A percentile compares a stretch with the other conserved stretches of the same genome.
These are phyloP conservation scores for Penicillium sp. DNA, from an alignment of 2,329 filamentous ascomycete genomes.

Conservation along the genomic window DNA sequence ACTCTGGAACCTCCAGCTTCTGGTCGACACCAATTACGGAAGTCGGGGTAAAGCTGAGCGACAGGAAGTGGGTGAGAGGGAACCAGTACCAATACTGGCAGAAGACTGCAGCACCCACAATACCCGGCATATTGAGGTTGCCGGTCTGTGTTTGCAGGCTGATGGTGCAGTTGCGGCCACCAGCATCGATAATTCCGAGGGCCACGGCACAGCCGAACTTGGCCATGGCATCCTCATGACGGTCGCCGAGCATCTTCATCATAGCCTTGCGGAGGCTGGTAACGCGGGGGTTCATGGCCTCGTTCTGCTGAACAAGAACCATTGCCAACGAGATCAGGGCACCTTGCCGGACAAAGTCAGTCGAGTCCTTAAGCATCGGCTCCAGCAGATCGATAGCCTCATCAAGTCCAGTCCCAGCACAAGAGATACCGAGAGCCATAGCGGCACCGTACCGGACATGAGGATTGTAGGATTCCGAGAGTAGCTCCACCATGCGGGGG, in stretches of 20 bases:
- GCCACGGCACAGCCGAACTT: constrained; percentile 95
- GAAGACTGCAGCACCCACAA: constrained; percentile 96
- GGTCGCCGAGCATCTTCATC: constrained; percentile 87
- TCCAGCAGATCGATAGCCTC: constrained; percentile 95
- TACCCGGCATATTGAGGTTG: constrained; percentile 96
- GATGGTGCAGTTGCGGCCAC: constrained; percentile 96
- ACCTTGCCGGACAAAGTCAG: constrained; percentile 95
- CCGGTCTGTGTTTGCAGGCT: constrained; percentile 96
- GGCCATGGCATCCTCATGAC: constrained; percentile 98
- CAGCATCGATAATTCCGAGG: constrained; percentile 94
- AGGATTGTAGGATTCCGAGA: constrained; percentile 97
- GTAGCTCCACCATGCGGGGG: constrained; percentile 95
- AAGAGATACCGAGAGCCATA: constrained; percentile 97
- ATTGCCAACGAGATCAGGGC: constrained; percentile 90
- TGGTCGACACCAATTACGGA: constrained; percentile 92
- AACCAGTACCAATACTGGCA: constrained; percentile 99
- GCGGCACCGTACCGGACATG: constrained; percentile 96
- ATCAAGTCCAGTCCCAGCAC: constrained; percentile 89
- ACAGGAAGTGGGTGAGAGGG: constrained; percentile 95
- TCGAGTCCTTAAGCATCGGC: constrained; percentile 99
- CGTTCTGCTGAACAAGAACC: constrained; percentile 99
- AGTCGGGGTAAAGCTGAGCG: constrained; percentile 92
- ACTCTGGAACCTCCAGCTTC: constrained; percentile 84
- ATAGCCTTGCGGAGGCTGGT: constrained; percentile 84
- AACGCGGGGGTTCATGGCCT: constrained; percentile 97